A percentile compares a stretch with the other conserved stretches of the same genome.
These are phyloP conservation scores for Wickerhamiella shivajii DNA, from an alignment of 805 yeast species.

Conservation along the genomic window DNA sequence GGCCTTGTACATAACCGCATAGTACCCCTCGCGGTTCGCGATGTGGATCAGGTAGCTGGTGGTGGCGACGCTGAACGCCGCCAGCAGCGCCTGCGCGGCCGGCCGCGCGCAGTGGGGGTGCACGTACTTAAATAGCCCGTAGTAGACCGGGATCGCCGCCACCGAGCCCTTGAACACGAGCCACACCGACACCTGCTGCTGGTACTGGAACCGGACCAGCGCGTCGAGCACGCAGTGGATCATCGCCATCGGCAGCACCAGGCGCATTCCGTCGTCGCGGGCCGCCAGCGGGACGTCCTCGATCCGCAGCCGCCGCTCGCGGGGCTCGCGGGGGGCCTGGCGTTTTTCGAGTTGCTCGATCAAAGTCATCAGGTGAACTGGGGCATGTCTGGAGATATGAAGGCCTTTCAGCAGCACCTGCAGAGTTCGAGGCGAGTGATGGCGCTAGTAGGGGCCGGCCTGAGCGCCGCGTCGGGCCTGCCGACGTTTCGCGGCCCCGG, in stretches of 20 bases:
- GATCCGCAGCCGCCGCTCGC: neutral
- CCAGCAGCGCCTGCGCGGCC: conserved; percentile 9
- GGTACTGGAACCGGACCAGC: conserved; percentile 26
- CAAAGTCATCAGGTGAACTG: neutral
- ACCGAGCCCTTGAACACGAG: conserved; percentile 14
- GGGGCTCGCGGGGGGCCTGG: neutral
- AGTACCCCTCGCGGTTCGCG: conserved; percentile 26
- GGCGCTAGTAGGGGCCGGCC: conserved; percentile 65
- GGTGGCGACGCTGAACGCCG: conserved; percentile 16
- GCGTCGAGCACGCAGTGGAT: conserved; percentile 25
- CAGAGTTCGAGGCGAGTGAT: conserved; percentile 23
- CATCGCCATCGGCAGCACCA: conserved; percentile 20
- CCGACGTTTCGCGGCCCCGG: conserved; percentile 59
- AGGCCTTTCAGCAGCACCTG: conserved; percentile 25
- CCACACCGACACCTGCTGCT: conserved; percentile 15
- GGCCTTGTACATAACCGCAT: conserved; percentile 26
- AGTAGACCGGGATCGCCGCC: conserved; percentile 22
- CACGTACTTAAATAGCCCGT: conserved; percentile 18
- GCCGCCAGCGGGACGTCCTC: conserved; percentile 7
- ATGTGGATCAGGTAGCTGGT: conserved; percentile 25
- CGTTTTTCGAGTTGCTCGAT: conserved; percentile 2
- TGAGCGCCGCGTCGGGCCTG: conserved; percentile 64
- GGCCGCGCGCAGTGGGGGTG: conserved; percentile 16
- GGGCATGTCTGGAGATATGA: conserved; percentile 17
- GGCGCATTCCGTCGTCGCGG: conserved; percentile 2